These are phyloP conservation scores for Platanthera guangdongensis DNA, from an alignment of 106 monocot species.

Conservation along the genomic window DNA sequence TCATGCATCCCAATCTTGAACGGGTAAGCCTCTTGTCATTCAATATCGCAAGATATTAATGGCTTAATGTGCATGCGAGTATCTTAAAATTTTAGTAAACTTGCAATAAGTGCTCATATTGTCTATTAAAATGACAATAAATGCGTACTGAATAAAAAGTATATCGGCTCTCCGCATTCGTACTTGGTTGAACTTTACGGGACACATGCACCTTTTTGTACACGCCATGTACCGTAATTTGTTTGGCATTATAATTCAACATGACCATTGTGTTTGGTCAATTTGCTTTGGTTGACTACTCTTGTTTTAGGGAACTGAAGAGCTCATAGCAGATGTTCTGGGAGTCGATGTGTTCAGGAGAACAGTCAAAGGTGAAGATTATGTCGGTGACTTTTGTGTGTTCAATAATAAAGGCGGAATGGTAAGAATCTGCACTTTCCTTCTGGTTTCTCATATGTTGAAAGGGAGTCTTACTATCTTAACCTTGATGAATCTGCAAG, in stretches of 20 bases:
- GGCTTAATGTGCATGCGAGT: too few species aligned
- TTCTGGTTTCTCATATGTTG: neutral
- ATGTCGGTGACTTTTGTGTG: constrained; percentile 81
- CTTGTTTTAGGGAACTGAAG: constrained; percentile 74
- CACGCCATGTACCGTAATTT: too few species aligned
- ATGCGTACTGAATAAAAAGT: too few species aligned
- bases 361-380: constrained; percentile 89
- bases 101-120: too few species aligned
- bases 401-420: constrained; percentile 86
- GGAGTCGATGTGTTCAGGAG: constrained; percentile 95
- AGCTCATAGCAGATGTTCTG: constrained; percentile 83
- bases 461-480: neutral
- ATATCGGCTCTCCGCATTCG: too few species aligned
- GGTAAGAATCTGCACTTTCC: constrained; percentile 30
- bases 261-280: too few species aligned
- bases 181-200: too few species aligned
- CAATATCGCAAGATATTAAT: too few species aligned
- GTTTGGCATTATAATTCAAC: too few species aligned
- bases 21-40: constrained; percentile 23
- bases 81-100: too few species aligned
- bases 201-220: too few species aligned
- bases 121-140: too few species aligned
- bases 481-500: constrained; percentile 19
- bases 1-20: constrained; percentile 89
- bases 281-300: neutral